Evolutionary conservation across 805 yeast genomes (phyloP), one percentile per base, ranked within the genome.

Genomic region (Ogataea corticis): DNA sequence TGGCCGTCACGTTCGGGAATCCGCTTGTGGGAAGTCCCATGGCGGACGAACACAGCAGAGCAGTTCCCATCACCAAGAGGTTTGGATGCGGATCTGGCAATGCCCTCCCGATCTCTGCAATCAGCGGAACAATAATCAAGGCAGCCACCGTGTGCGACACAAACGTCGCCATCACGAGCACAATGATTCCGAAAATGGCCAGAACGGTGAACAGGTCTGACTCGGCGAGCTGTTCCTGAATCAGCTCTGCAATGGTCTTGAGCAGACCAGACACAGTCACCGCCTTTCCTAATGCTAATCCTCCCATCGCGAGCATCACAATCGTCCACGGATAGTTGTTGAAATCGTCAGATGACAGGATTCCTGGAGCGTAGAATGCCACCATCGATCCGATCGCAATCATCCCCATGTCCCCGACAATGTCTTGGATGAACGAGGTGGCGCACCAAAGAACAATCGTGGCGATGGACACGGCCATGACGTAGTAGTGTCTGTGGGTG

Each of bases 21-120:
- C 99, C 98, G 2, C 96, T 87, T 0, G 98, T 94, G 23, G 99
- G 98, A 43, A 94, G 71, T 1, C 97, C 98, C 98, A 94, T 94
- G 2, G 98, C 99, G 30, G 87, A 83, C 0, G 98, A 92, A 58
- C 97, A 88, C 50, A 94, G 70, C 50, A 80, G 65, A 2, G 82
- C 83, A 44, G 79, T 72, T 11, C 73, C 71, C 82, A 80, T 77
- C 38, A 94, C 85, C 55, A 94, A 70, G 37, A 92, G 61, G 51
- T 90, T 76, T 29, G 98, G 96, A 66, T 88, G 97, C 14, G 96
- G 94, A 25, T 80, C 81, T 2, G 81, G 74, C 63, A 87, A 64
- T 33, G 79, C 71, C 33, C 80, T 72, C n/a, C 98, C 99, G 45
- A 94, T 84, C 59, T 91, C 94, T 15, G 87, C 82, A 58, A 94